Base-by-base conservation (phyloP, 2,329 filamentous ascomycete species). In the Nannizziopsis barbatae region DNA sequence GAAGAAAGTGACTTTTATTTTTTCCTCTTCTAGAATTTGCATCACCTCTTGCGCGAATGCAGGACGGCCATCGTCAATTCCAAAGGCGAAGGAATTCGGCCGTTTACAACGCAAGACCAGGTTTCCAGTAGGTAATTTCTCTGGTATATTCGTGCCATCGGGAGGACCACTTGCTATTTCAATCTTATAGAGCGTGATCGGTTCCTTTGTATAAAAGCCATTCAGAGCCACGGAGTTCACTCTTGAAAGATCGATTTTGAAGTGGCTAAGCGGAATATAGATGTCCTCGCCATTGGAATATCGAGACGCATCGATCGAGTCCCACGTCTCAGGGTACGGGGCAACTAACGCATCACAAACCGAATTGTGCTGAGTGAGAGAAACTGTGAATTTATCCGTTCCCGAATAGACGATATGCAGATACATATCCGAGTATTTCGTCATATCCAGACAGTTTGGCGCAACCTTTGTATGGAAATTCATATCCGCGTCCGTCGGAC, bases 11-110 rank as follows among this genome's bases (percentile, higher is more conserved):
- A 83, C 80, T 54, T 77, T 74, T 56, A 84, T 79, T 47, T 68
- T 62, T 45, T 79, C 80, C 15, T 76, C 73, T 15, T 76, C 72
- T 56, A 85, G 68, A 46, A 81, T 77, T 36, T 73, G 65, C 65
- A 82, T 75, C 15, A 83, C 77, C 53, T 75, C 64, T 62, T 79
- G 72, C 1, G 79, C 79, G 49, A 75, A 71, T 31, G 65, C 58
- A 41, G 81, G 81, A 44, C 75, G 70, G 17, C 81, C 81, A 60
- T 85, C 81, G 59, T 84, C 81, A 53, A 85, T 84, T 43, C 80
- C 81, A 61, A 85, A 84, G 1, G 81, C 81, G 60, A 85, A 84
- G 0, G 76, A 80, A 65, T 83, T 82, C 41, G 80, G 80, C 14
- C 80, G 73, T 55, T 75, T 80, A 70, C 81, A 84, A 5, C 74